A percentile compares a stretch with the other conserved stretches of the same genome.
Conservation (phyloP, 2,329 filamentous ascomycete species). For the Aspergillus ochraceus region DNA sequence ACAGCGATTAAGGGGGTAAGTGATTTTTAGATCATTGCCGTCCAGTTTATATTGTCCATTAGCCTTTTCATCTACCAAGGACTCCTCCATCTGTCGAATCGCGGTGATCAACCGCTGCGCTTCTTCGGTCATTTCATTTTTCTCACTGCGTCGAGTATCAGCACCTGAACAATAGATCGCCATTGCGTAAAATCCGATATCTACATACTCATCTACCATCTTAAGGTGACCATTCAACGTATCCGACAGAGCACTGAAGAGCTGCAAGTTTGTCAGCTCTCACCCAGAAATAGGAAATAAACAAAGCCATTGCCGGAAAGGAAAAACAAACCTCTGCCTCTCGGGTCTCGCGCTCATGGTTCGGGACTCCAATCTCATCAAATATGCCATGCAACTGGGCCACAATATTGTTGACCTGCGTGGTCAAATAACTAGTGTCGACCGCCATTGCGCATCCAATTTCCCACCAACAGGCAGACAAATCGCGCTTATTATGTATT, state of each 20-base stretch:
- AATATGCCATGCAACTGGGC: constrained; percentile 90
- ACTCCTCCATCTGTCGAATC: constrained; percentile 91
- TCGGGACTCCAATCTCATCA: constrained; percentile 94
- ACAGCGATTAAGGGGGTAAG: constrained; percentile 79
- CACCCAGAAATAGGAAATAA: constrained; percentile 8
- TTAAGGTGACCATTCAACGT: constrained; percentile 88
- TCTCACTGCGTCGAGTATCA: constrained; percentile 60
- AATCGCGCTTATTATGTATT: constrained; percentile 2
- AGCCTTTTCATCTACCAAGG: constrained; percentile 73
- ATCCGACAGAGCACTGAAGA: constrained; percentile 88
- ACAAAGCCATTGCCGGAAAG: constrained; percentile 4
- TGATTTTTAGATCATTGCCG: constrained; percentile 70
- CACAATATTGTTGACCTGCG: constrained; percentile 94
- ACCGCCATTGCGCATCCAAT: constrained; percentile 52
- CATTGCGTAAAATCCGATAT: neutral
- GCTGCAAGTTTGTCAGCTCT: constrained; percentile 51
- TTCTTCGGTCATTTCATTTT: constrained; percentile 86
- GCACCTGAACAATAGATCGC: neutral
- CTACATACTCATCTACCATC: constrained; percentile 66
- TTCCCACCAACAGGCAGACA: constrained; percentile 13
- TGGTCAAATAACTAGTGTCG: constrained; percentile 89
- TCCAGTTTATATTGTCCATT: constrained; percentile 65
- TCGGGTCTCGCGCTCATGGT: constrained; percentile 84
- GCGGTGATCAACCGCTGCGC: constrained; percentile 79
- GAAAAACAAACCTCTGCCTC: constrained; percentile 74